Evolutionary conservation across 2,329 filamentous ascomycete species (phyloP), one percentile per base, ranked within the genome.

Genomic region (Parascedosporium putredinis): DNA sequence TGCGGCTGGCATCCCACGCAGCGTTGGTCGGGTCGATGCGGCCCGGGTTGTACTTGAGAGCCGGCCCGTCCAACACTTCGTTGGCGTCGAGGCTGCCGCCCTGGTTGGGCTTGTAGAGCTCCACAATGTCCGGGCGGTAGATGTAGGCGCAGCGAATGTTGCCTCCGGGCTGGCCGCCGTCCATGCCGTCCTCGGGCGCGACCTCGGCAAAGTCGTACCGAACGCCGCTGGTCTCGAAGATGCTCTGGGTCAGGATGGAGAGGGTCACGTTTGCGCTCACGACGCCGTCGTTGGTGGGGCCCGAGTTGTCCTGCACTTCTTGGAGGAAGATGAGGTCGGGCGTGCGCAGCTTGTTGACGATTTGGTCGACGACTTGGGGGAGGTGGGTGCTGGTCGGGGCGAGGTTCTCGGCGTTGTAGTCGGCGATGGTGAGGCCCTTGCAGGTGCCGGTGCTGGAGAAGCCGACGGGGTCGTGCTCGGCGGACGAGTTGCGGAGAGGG

Each of bases 121-220:
- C 69, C 42, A 88, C 60, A 3, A 77, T 62, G 16, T 73, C 68
- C 0, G 81, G 70, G 34, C 81, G 77, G 73, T 85, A 88, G 9
- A 88, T 70, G 64, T 85, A 88, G 0, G 81, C 83, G 44, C 71
- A 69, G 42, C 83, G 83, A 62, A 88, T 87, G 67, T 88, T 87
- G 33, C 82, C 83, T 12, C 84, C 83, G 1, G 81, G 78, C 53
- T 77, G 66, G 29, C 84, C 84, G 51, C 84, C 84, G 55, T 86
- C 81, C 53, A 73, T 57, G 62, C 76, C 70, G 60, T 85, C 67
- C 29, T 73, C 64, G 2, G 83, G 83, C 40, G 68, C 70, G 50
- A 87, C 73, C 54, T 80, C 74, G 24, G 73, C 67, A 58, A 75
- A 86, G 36, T 68, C 65, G 64, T 88, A 88, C 8, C 70, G 63